A percentile compares a stretch with the other conserved stretches of the same genome.
phyloP scores from a whole-genome alignment of 176 grass and related monocot genomes.

The Oryza punctata region DNA sequence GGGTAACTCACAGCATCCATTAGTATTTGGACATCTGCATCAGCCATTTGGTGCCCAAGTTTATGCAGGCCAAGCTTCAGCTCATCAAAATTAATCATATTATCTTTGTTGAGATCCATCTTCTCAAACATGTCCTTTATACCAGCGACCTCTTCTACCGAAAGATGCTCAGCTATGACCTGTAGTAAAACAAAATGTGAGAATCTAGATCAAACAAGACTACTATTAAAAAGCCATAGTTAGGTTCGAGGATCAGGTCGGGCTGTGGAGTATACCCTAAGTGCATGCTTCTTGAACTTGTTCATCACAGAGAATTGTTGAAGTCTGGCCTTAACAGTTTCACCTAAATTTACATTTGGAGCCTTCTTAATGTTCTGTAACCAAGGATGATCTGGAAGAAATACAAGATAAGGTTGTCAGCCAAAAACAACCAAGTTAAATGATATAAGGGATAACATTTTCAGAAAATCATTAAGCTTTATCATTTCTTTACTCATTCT shows the following conservation, averaged over 20 bases:
- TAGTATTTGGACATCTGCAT: conserved; percentile 82
- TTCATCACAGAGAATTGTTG: conserved; percentile 98
- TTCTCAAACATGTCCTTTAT: conserved; percentile 92
- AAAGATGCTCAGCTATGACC: conserved; percentile 92
- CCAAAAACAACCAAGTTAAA: not conserved
- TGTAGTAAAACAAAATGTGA: conserved; percentile 38
- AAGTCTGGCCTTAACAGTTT: conserved; percentile 86
- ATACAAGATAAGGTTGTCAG: conserved; percentile 27
- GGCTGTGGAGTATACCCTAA: conserved; percentile 56
- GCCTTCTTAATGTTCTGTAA: conserved; percentile 94
- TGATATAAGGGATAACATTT: not conserved
- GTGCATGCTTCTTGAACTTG: conserved; percentile 95
- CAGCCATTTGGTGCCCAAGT: conserved; percentile 75
- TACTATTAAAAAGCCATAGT: conserved; percentile 10
- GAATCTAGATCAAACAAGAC: conserved; percentile 18
- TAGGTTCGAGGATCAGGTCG: conserved; percentile 27
- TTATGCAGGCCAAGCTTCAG: conserved; percentile 86
- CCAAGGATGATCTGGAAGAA: conserved; percentile 81
- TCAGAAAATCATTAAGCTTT: conserved; percentile 9
- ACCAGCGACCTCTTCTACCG: conserved; percentile 83
- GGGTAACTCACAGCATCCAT: conserved; percentile 84
- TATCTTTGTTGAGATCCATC: conserved; percentile 82
- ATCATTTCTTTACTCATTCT: not conserved
- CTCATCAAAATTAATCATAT: conserved; percentile 75
- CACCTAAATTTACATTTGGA: conserved; percentile 92